These are phyloP conservation scores for Botrytis fabae DNA, from an alignment of 2,329 filamentous ascomycete genomes.

Conservation along the genomic window DNA sequence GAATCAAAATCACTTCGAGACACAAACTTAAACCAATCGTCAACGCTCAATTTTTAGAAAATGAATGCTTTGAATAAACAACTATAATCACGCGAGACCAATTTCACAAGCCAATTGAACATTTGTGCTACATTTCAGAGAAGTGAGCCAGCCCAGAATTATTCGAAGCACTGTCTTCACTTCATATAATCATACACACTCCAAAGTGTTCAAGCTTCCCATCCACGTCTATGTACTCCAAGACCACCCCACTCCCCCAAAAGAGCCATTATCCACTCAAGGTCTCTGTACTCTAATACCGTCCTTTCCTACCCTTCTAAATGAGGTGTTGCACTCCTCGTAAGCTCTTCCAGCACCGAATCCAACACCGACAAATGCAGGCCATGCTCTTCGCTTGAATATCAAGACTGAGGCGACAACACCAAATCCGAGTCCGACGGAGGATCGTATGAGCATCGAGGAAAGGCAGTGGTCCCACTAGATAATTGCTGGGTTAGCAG, in stretches of 20 bases:
- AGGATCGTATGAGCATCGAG: constrained; percentile 94
- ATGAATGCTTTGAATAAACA: background rate
- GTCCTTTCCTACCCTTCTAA: constrained; percentile 39
- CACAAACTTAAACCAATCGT: background rate
- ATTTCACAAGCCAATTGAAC: background rate
- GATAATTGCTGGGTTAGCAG: constrained; percentile 24
- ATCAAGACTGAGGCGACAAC: constrained; percentile 97
- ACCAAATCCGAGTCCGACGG: constrained; percentile 93
- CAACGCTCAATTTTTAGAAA: background rate
- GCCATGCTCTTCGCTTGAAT: constrained; percentile 98
- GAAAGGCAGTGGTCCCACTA: constrained; percentile 99
- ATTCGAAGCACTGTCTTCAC: constrained; percentile 12
- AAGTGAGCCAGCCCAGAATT: constrained; percentile 1
- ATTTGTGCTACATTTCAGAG: background rate
- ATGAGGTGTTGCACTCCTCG: constrained; percentile 82
- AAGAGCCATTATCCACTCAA: constrained; percentile 30
- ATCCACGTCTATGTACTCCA: constrained; percentile 12
- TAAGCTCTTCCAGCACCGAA: constrained; percentile 96
- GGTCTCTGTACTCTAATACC: constrained; percentile 38
- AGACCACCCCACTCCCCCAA: constrained; percentile 7
- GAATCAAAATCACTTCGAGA: background rate
- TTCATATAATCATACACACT: constrained; percentile 35
- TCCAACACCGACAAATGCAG: constrained; percentile 89
- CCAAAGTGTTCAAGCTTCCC: constrained; percentile 19
- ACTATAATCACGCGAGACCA: background rate